phyloP scores from a whole-genome alignment of 805 yeast genomes.

The Ogataea henricii region DNA sequence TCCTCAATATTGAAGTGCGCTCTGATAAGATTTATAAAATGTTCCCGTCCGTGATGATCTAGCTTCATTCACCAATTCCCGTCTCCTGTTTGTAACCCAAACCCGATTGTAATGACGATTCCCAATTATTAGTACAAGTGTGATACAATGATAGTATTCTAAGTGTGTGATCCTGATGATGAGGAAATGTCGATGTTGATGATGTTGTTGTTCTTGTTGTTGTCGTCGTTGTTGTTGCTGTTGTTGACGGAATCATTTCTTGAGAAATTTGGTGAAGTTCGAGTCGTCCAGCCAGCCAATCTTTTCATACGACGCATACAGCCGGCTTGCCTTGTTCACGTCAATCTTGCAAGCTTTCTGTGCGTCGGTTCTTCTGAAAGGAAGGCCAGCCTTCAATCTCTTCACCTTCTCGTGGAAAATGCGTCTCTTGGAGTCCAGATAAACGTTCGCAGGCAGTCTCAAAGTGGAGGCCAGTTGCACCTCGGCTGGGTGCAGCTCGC shows the following conservation, averaged over 20 bases:
- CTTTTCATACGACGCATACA: slow-evolving; percentile 86
- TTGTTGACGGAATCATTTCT: slow-evolving; percentile 11
- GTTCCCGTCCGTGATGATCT: not conserved
- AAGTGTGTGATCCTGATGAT: not conserved
- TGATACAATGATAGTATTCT: not conserved
- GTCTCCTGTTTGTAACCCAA: slow-evolving; percentile 1
- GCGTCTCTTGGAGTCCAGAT: slow-evolving; percentile 77
- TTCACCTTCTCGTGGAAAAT: slow-evolving; percentile 87
- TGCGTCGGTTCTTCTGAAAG: slow-evolving; percentile 95
- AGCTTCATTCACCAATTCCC: not conserved
- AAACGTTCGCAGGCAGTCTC: slow-evolving; percentile 84
- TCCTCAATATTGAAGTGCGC: not conserved
- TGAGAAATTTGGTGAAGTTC: slow-evolving; percentile 46
- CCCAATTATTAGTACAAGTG: slow-evolving; percentile 1
- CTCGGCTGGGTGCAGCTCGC: slow-evolving; percentile 89
- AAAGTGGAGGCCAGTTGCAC: slow-evolving; percentile 81
- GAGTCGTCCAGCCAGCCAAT: slow-evolving; percentile 90
- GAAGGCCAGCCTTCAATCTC: slow-evolving; percentile 65
- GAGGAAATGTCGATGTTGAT: not conserved
- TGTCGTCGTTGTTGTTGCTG: slow-evolving; percentile 1
- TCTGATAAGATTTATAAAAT: not conserved
- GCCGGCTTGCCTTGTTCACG: slow-evolving; percentile 91
- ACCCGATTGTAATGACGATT: not conserved
- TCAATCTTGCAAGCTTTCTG: slow-evolving; percentile 97
- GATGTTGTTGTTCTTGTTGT: not conserved